phyloP scores from a whole-genome alignment of 2,329 filamentous ascomycete genomes.

The Aspergillus chevalieri region DNA sequence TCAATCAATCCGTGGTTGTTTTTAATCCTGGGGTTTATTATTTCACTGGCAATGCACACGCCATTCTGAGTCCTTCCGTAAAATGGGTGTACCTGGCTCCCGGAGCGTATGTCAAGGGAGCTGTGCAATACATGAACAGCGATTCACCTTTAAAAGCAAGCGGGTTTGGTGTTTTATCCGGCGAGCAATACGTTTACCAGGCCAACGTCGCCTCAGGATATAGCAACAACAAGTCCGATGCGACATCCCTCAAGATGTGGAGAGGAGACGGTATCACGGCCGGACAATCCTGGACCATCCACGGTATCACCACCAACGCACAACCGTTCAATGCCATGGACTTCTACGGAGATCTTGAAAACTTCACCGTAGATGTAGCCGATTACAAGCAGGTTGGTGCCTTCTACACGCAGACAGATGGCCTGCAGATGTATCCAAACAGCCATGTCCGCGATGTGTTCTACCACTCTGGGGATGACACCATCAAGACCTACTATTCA shows the following conservation, averaged over 20 bases:
- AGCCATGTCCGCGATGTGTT: constrained; percentile 27
- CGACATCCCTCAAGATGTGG: constrained; percentile 27
- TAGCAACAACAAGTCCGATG: constrained; percentile 21
- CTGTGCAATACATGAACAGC: constrained; percentile 26
- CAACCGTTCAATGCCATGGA: constrained; percentile 37
- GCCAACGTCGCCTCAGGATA: constrained; percentile 28
- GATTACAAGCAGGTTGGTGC: constrained; percentile 39
- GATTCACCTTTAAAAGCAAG: constrained; percentile 23
- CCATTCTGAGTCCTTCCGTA: too few species aligned
- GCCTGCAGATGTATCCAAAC: constrained; percentile 29
- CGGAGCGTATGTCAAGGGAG: constrained; percentile 36
- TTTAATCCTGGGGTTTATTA: too few species aligned
- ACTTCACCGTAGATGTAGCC: background rate
- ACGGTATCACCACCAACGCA: constrained; percentile 26
- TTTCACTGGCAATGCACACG: too few species aligned
- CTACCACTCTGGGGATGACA: constrained; percentile 33
- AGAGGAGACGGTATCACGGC: constrained; percentile 13
- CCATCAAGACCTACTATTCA: constrained; percentile 33
- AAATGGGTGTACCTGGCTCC: constrained; percentile 22
- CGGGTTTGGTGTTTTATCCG: constrained; percentile 32
- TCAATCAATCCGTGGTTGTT: too few species aligned
- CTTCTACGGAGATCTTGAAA: constrained; percentile 12
- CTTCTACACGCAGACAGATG: constrained; percentile 35
- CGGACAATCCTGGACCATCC: constrained; percentile 19
- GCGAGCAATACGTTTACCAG: constrained; percentile 36